Evolutionary conservation across 495 filamentous ascomycete genomes (phyloP), one percentile per base, ranked within the genome.

Genomic region (Penicillium longicatenatum): DNA sequence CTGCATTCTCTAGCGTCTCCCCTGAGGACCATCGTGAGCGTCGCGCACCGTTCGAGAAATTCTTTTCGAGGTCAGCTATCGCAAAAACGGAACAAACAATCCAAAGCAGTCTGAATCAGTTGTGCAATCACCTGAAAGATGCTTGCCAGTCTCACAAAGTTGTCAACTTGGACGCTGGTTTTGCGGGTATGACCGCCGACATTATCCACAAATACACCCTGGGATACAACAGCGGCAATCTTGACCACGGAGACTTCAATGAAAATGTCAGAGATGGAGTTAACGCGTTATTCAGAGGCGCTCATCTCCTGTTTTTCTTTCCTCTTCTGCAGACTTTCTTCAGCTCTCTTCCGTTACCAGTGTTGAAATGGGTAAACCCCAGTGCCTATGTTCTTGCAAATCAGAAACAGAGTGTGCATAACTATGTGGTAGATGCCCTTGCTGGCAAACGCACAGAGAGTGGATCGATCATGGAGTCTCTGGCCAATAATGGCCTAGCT

Each of bases 1-100:
- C 64, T 0, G 58, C 41, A 9, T 66, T 71, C 37, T 33, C 60
- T n/a, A 67, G 55, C 24, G 26, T 71, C 20, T 45, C 52, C 3
- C 52, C 58, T 31, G 69, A 70, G 19, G 45, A 45, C 7, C 69
- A 74, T 49, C 65, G 67, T 6, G 44, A 60, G 29, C 63, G 69
- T 1, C 70, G 71, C n/a, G 48, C 56, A 24, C 50, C 63, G 1
- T 20, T 72, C 7, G 61, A 67, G 7, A 64, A 60, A 17, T 63
- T 69, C 52, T 74, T 74, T 37, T 73, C 70, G 0, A 69, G 67
- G 19, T 53, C 48, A 26, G 59, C 63, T 3, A 58, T 69, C 14
- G 60, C 24, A 6, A 54, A 58, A n/a, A 57, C 54, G 16, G 61
- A 62, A 16, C 4, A 42, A 7, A 43, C 50, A 7, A 64, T 70